Conservation (phyloP, 2,329 filamentous ascomycete genomes). For the Cladosporium sp. region DNA sequence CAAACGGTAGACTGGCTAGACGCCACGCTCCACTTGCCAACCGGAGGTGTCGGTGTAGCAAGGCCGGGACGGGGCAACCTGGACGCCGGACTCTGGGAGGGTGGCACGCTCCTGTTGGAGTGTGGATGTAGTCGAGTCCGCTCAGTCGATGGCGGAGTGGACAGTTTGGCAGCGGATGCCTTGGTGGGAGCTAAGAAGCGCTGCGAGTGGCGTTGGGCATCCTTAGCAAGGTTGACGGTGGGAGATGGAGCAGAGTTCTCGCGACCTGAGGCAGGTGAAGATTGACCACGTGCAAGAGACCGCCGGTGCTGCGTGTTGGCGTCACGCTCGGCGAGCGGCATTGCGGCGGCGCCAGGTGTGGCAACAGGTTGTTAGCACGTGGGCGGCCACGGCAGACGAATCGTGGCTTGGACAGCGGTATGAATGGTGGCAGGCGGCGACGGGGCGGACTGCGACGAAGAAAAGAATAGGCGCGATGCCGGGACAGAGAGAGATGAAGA, state of each 20-base stretch:
- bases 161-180: slow-evolving; percentile 21
- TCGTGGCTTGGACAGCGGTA: not conserved
- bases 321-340: slow-evolving; percentile 21
- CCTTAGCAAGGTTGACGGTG: not conserved
- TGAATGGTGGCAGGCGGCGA: not conserved
- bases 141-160: slow-evolving; percentile 9
- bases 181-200: slow-evolving; percentile 23
- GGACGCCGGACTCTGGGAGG: slow-evolving; percentile 16
- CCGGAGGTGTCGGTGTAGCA: slow-evolving; percentile 3
- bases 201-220: slow-evolving; percentile 6
- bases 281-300: slow-evolving; percentile 13
- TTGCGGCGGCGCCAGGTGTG: slow-evolving; percentile 7
- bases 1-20: not conserved
- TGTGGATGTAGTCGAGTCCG: slow-evolving; percentile 1
- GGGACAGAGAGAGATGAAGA: not conserved
- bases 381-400: not conserved
- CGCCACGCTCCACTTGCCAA: slow-evolving; percentile 1
- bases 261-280: slow-evolving; percentile 12
- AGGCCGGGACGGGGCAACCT: slow-evolving; percentile 26
- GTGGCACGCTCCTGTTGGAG: slow-evolving; percentile 7
- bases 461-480: not conserved
- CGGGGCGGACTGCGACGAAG: not conserved
- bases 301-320: slow-evolving; percentile 19
- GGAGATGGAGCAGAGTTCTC: slow-evolving; percentile 15
- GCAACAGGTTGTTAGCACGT: not conserved